Percentiles rank a stretch among this genome's conserved stretches.
phyloP scores from a whole-genome alignment of 1,284 basidiomycete genomes.

The Trichosporon sp. region DNA sequence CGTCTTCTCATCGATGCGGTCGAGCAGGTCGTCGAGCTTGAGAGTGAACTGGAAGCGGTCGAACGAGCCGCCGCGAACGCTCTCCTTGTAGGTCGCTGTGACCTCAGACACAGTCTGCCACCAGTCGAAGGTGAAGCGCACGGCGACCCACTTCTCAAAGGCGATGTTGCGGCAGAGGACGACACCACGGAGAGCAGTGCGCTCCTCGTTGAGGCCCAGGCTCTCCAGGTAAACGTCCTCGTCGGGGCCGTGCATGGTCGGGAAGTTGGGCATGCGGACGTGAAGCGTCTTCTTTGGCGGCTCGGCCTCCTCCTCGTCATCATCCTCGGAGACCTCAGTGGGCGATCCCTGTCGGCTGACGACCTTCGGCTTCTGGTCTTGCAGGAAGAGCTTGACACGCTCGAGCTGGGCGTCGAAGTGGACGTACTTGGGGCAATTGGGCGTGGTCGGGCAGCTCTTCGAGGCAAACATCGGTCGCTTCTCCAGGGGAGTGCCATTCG shows the following conservation, averaged over 20 bases:
- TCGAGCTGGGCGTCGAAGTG: constrained; percentile 90
- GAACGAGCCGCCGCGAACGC: constrained; percentile 56
- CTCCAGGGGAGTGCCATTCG: constrained; percentile 30
- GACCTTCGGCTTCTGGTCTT: constrained; percentile 87
- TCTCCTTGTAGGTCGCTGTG: constrained; percentile 67
- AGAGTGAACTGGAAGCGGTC: constrained; percentile 58
- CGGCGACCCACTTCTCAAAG: constrained; percentile 79
- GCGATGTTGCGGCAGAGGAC: constrained; percentile 79
- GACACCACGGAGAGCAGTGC: constrained; percentile 59
- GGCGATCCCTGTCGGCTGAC: constrained; percentile 88
- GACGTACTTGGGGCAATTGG: constrained; percentile 68
- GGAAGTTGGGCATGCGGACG: constrained; percentile 54
- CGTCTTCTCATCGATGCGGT: constrained; percentile 75
- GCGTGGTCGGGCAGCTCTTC: constrained; percentile 65
- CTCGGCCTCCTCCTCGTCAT: constrained; percentile 59
- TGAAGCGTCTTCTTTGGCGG: constrained; percentile 39
- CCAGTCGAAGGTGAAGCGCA: constrained; percentile 85
- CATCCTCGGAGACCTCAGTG: constrained; percentile 70
- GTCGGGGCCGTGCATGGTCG: constrained; percentile 46
- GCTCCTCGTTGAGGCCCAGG: constrained; percentile 59
- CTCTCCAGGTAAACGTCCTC: constrained; percentile 55
- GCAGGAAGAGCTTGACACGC: constrained; percentile 80
- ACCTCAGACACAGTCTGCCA: constrained; percentile 97
- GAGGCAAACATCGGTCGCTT: constrained; percentile 55
- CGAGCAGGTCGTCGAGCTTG: constrained; percentile 52